Conservation (phyloP, 2,329 filamentous ascomycete species). For the Verticillium tricorpus region DNA sequence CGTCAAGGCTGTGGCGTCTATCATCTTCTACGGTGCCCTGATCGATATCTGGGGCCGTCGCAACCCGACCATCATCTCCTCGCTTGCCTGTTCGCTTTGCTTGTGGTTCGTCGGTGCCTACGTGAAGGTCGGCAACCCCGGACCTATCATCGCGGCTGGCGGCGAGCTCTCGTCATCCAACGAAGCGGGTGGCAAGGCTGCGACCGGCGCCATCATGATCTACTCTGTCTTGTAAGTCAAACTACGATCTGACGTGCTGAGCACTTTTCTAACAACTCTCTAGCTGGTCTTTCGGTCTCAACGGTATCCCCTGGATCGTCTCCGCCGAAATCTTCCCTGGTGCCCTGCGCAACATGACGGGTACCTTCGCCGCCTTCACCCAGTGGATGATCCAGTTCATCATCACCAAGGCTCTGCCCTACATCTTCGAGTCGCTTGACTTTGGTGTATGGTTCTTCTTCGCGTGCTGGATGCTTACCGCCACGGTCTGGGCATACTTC, state of each 20-base stretch:
- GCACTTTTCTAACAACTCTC: background rate
- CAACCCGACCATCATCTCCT: slow-evolving; percentile 40
- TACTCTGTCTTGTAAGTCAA: slow-evolving; percentile 45
- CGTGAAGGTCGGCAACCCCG: slow-evolving; percentile 46
- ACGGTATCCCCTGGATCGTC: slow-evolving; percentile 41
- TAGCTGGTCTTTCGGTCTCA: slow-evolving; percentile 39
- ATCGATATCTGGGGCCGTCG: slow-evolving; percentile 36
- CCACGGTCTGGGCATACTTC: slow-evolving; percentile 44
- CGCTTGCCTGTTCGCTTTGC: slow-evolving; percentile 40
- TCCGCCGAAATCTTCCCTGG: slow-evolving; percentile 40
- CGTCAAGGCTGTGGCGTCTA: slow-evolving; percentile 34
- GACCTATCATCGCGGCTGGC: slow-evolving; percentile 37
- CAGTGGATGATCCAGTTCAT: slow-evolving; percentile 38
- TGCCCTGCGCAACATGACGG: slow-evolving; percentile 35
- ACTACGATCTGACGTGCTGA: too few species aligned
- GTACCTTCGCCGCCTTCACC: slow-evolving; percentile 32
- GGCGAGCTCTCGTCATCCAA: slow-evolving; percentile 34
- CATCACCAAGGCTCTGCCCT: slow-evolving; percentile 38
- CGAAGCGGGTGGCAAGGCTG: slow-evolving; percentile 42
- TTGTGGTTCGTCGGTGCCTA: slow-evolving; percentile 50
- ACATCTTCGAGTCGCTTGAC: slow-evolving; percentile 36
- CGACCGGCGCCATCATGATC: slow-evolving; percentile 50
- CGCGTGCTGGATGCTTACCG: slow-evolving; percentile 43
- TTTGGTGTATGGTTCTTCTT: slow-evolving; percentile 57
- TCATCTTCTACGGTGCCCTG: slow-evolving; percentile 34